These are phyloP conservation scores for Dispira simplex DNA, from an alignment of 192 early-diverging fungal species.

Conservation along the genomic window DNA sequence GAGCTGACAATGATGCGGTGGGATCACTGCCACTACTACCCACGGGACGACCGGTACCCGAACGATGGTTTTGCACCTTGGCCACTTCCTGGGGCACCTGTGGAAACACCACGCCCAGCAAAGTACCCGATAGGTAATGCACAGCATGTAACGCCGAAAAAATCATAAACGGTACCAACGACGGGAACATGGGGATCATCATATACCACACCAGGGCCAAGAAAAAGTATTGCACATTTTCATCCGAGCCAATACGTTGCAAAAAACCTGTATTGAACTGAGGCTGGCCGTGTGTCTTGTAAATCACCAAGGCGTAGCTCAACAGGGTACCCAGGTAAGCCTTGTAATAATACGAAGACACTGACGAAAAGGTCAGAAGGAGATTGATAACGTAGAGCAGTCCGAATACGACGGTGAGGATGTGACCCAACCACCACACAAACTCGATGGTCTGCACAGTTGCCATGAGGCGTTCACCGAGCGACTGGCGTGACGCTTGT, in stretches of 20 bases:
- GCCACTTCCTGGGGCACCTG: neutral
- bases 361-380: slow-evolving; percentile 3
- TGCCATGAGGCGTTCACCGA: too few relatives aligned
- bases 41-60: neutral
- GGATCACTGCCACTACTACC: neutral
- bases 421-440: slow-evolving; percentile 4
- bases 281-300: slow-evolving; percentile 3
- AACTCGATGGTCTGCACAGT: slow-evolving; percentile 2
- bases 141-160: neutral
- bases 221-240: slow-evolving; percentile 8
- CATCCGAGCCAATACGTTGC: slow-evolving; percentile 1
- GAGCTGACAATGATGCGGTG: neutral
- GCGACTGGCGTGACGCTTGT: too few relatives aligned
- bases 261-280: neutral
- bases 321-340: neutral
- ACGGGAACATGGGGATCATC: neutral
- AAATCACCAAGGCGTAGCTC: slow-evolving; percentile 1
- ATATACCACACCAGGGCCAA: slow-evolving; percentile 1
- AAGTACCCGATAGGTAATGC: neutral
- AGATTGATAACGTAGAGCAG: neutral
- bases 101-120: neutral
- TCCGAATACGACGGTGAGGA: neutral
- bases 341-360: neutral
- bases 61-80: neutral
- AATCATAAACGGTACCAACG: neutral